Percentiles rank a stretch among this genome's conserved stretches.
Evolutionary conservation across 75 land plant species (phyloP).

Genomic region (Cryptomeria japonica): DNA sequence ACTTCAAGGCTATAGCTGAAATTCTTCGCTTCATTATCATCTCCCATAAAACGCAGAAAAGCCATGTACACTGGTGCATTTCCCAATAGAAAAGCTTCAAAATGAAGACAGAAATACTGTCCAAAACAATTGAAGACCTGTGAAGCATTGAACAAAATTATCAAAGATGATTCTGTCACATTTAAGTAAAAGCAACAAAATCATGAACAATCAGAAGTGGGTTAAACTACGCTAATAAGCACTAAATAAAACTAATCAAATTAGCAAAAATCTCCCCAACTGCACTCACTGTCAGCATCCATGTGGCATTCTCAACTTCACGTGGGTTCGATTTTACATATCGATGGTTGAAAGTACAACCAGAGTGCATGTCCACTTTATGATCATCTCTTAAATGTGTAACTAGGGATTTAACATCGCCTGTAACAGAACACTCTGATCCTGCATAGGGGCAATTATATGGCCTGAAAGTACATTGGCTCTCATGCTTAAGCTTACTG

Average conservation of each 20-base stretch:
- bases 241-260: neutral
- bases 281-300: constrained; percentile 88
- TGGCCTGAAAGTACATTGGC: constrained; percentile 84
- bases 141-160: neutral
- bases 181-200: neutral
- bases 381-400: constrained; percentile 85
- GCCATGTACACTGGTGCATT: constrained; percentile 97
- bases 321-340: constrained; percentile 91
- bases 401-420: constrained; percentile 80
- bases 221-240: neutral
- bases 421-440: constrained; percentile 84
- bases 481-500: constrained; percentile 88
- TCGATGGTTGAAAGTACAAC: constrained; percentile 83
- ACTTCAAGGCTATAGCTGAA: constrained; percentile 93
- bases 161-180: neutral
- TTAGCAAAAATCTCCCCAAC: constrained; percentile 1
- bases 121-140: constrained; percentile 97
- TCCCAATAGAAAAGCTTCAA: constrained; percentile 92
- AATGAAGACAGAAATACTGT: constrained; percentile 93
- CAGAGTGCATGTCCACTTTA: constrained; percentile 91
- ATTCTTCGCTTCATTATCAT: constrained; percentile 84
- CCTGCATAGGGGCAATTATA: constrained; percentile 96
- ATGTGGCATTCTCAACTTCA: constrained; percentile 94
- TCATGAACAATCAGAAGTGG: neutral
- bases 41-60: constrained; percentile 94